A percentile compares a stretch with the other conserved stretches of the same genome.
phyloP scores from a whole-genome alignment of 768 basidiomycete genomes.

The Amanita phalloides region DNA sequence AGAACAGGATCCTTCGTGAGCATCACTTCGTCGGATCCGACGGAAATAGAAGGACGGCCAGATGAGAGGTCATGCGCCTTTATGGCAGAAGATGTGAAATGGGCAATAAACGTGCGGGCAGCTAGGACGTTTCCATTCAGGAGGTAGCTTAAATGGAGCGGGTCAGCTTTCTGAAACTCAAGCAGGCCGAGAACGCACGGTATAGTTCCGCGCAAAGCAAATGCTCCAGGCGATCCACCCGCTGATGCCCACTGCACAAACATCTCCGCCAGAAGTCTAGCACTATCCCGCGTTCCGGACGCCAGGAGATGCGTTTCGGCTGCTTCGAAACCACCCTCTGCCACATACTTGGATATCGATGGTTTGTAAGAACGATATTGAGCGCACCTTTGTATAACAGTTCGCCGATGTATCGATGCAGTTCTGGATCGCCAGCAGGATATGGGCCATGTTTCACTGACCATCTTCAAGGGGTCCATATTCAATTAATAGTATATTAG shows the following conservation, averaged over 20 bases:
- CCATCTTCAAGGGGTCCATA: constrained; percentile 50
- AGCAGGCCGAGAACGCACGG: constrained; percentile 43
- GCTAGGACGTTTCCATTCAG: constrained; percentile 87
- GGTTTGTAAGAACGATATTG: neutral
- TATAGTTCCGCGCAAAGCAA: constrained; percentile 77
- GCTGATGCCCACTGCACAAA: constrained; percentile 67
- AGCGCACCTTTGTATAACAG: constrained; percentile 69
- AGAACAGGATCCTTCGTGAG: constrained; percentile 67
- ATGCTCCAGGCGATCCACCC: constrained; percentile 48
- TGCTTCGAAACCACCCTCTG: constrained; percentile 64
- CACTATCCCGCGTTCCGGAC: constrained; percentile 84
- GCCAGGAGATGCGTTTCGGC: constrained; percentile 82
- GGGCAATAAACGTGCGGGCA: constrained; percentile 84
- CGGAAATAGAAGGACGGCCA: constrained; percentile 33
- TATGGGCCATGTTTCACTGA: constrained; percentile 65
- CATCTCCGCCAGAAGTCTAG: constrained; percentile 76
- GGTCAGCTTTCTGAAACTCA: neutral
- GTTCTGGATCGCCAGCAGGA: constrained; percentile 78
- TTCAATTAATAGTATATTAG: neutral
- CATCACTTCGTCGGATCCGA: constrained; percentile 50
- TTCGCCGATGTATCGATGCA: constrained; percentile 89
- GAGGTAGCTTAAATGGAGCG: constrained; percentile 42
- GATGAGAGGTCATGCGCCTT: constrained; percentile 31
- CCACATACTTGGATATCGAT: neutral
- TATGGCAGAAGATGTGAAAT: constrained; percentile 59